Percentiles rank a stretch among this genome's conserved stretches.
phyloP scores from a whole-genome alignment of 2,329 filamentous ascomycete genomes.

The Scedosporium aurantiacum region DNA sequence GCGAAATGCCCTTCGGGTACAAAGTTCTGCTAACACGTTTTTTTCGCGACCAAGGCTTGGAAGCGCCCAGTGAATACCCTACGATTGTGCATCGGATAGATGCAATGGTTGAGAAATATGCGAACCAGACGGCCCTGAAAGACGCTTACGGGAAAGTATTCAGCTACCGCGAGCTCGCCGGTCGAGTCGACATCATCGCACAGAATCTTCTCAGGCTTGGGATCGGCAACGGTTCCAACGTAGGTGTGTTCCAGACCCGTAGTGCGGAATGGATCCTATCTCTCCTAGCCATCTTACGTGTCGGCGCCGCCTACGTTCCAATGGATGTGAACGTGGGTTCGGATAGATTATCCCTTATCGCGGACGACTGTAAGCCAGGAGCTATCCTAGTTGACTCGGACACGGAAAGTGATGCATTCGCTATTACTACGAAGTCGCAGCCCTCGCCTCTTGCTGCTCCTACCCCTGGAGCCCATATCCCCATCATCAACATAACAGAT shows the following conservation, averaged over 20 bases:
- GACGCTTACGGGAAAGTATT: not conserved
- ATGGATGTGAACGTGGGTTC: constrained; percentile 24
- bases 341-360: not conserved
- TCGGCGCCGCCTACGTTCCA: constrained; percentile 27
- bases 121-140: not conserved
- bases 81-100: not conserved
- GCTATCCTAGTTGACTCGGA: not conserved
- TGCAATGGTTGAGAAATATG: not conserved
- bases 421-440: not conserved
- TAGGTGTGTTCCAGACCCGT: constrained; percentile 30
- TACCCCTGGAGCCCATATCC: too few relatives aligned
- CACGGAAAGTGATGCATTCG: not conserved
- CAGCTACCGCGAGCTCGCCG: not conserved
- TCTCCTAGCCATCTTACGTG: constrained; percentile 27
- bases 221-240: constrained; percentile 7
- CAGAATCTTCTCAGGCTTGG: not conserved
- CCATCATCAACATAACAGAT: not conserved
- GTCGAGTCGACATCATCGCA: not conserved
- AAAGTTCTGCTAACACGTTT: not conserved
- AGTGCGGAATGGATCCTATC: constrained; percentile 22
- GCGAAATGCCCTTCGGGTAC: too few relatives aligned
- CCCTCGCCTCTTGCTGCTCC: not conserved
- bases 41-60: not conserved
- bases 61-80: not conserved
- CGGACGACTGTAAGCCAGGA: not conserved